Base-by-base conservation (phyloP, 805 yeast species). In the Saturnispora sanitii region DNA sequence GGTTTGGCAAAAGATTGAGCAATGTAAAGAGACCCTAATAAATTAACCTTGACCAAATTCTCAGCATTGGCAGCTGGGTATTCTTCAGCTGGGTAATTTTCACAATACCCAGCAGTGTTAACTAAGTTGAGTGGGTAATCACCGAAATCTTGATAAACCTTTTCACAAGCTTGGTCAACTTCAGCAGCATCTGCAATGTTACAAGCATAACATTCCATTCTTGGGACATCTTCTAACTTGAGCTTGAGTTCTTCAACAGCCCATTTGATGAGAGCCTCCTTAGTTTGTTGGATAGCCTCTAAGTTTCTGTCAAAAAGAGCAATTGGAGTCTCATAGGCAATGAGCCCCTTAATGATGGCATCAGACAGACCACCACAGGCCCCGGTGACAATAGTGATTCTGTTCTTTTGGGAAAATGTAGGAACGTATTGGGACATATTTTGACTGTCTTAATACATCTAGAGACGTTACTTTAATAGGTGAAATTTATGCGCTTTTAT, bases 101-200 rank as follows among this genome's bases (percentile, higher is more conserved):
- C 87, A 56, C 87, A 79, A 65, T 78, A 82, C 12, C 94, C 92
- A n/a, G 94, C 92, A 38, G 86, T 71, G 67, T 82, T 81, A 45
- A 82, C 71, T 50, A 82, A 67, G 48, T 81, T 65, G 50, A 77
- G 75, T 29, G 86, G 77, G 33, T 78, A 67, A 45, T 70, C 65
- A 22, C 73, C 76, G 57, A 79, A 82, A 55, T 71, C 77, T 38
- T 64, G 67, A 51, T 72, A 71, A 15, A 67, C 55, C 49, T 78
- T 71, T 27, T 70, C 66, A 54, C 81, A 77, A 4, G 73, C 66
- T 23, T 62, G 60, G 38, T 75, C 79, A 41, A 82, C 88, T 37
- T 67, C 58, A 31, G 60, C 68, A 17, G 79, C 71, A 52, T 79
- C 78, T 3, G 83, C 77, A 52, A 82, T 79, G 64, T 82, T 80